phyloP scores from a whole-genome alignment of 306 rosid genomes.

The Arachis hypogaea region DNA sequence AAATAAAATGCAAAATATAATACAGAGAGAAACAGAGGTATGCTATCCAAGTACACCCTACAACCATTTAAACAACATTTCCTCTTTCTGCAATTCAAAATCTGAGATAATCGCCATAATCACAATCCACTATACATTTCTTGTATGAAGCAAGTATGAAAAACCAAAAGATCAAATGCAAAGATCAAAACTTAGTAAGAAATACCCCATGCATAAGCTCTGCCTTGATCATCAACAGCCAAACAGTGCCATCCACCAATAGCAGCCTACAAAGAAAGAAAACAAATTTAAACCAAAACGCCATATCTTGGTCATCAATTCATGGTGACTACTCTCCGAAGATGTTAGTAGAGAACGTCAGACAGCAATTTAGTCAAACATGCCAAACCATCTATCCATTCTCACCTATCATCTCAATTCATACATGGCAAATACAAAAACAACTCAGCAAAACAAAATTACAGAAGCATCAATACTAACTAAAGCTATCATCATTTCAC shows the following conservation, averaged over 20 bases:
- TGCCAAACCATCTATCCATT: too few species aligned
- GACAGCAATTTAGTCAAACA: too few species aligned
- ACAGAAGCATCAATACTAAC: neutral
- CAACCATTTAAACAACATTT: neutral
- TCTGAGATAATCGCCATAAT: neutral
- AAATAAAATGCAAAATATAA: neutral
- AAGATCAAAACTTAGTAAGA: neutral
- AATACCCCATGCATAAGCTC: slow-evolving; percentile 97
- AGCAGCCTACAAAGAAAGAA: slow-evolving; percentile 63
- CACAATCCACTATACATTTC: neutral
- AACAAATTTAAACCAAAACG: neutral
- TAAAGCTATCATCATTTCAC: neutral
- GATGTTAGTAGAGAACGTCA: too few species aligned
- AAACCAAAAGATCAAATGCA: slow-evolving; percentile 19
- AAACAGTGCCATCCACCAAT: slow-evolving; percentile 99
- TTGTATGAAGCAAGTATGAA: slow-evolving; percentile 24
- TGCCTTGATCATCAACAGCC: slow-evolving; percentile 99
- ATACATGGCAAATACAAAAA: too few species aligned
- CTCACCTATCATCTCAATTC: too few species aligned
- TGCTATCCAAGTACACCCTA: neutral
- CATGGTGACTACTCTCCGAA: neutral
- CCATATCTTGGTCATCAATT: slow-evolving; percentile 14
- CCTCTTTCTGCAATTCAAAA: slow-evolving; percentile 16
- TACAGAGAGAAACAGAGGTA: neutral
- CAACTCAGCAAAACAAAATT: too few species aligned